These are phyloP conservation scores for Tanacetum coccineum DNA, from an alignment of 129 eudicot genomes.

Conservation along the genomic window DNA sequence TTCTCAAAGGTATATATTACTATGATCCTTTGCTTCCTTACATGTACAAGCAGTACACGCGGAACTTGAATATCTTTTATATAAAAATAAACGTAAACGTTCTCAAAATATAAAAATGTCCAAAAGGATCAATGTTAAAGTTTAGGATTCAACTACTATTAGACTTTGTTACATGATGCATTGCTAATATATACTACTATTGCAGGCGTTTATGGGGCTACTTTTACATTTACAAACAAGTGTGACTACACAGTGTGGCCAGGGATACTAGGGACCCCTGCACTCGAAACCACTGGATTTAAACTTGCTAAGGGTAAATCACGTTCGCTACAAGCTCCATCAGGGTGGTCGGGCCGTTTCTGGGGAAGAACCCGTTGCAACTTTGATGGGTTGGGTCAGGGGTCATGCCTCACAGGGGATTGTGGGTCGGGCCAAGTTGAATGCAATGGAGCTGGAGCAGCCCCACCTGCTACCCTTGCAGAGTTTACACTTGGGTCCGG, in stretches of 20 bases:
- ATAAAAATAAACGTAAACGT: no score
- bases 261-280: conserved; percentile 55
- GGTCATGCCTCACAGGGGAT: conserved; percentile 57
- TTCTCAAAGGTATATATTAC: conserved; percentile 26
- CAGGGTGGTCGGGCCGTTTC: conserved; percentile 79
- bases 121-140: background rate
- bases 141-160: background rate
- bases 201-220: conserved; percentile 40
- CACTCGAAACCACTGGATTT: conserved; percentile 59
- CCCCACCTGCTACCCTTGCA: conserved; percentile 62
- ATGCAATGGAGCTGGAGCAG: conserved; percentile 66
- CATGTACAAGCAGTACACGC: no score
- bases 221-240: conserved; percentile 55
- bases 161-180: background rate
- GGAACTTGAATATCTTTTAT: no score
- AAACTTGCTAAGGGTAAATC: conserved; percentile 47
- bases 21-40: background rate
- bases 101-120: background rate
- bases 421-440: conserved; percentile 60
- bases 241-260: conserved; percentile 70
- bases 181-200: conserved; percentile 14
- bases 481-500: conserved; percentile 74
- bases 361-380: conserved; percentile 74
- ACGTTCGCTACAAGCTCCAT: conserved; percentile 52
- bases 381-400: conserved; percentile 42